Evolutionary conservation across 2,329 filamentous ascomycete species (phyloP).

Genomic region (Mariannaea sp.): DNA sequence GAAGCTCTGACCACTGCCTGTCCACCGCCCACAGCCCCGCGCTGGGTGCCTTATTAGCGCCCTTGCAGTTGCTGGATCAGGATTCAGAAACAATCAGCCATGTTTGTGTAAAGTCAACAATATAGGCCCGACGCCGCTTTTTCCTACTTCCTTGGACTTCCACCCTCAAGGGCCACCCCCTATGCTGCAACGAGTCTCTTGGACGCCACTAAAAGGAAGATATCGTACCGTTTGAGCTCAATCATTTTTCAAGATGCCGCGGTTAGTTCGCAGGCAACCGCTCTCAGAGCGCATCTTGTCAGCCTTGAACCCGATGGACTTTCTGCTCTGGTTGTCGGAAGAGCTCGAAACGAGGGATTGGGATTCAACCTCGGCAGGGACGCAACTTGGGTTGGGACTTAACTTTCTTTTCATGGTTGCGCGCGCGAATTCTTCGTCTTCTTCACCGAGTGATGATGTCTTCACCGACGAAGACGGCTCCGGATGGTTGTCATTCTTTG

Average conservation of each 20-base stretch:
- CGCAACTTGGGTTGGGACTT: conserved; percentile 73
- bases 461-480: conserved; percentile 73
- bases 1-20: conserved; percentile 40
- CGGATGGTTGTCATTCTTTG: conserved; percentile 66
- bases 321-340: conserved; percentile 88
- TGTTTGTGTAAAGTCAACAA: conserved; percentile 37
- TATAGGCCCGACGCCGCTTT: conserved; percentile 10
- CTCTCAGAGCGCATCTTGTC: conserved; percentile 79
- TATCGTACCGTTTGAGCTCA: not conserved
- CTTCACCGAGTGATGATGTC: conserved; percentile 72
- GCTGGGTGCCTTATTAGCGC: conserved; percentile 22
- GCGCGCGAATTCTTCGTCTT: conserved; percentile 71
- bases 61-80: conserved; percentile 26
- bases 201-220: conserved; percentile 8
- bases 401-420: conserved; percentile 84
- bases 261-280: conserved; percentile 80
- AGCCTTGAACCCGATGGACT: conserved; percentile 85
- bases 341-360: conserved; percentile 91
- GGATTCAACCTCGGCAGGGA: conserved; percentile 80
- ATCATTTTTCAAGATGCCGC: conserved; percentile 59
- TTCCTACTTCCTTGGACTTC: conserved; percentile 1
- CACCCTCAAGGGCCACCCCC: not conserved
- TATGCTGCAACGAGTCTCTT: conserved; percentile 1
- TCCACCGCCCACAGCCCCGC: too few relatives aligned
- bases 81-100: too few relatives aligned